Percentiles rank a stretch among this genome's conserved stretches.
These are phyloP conservation scores for Favolaschia claudopus DNA, from an alignment of 768 basidiomycete species.

Conservation along the genomic window DNA sequence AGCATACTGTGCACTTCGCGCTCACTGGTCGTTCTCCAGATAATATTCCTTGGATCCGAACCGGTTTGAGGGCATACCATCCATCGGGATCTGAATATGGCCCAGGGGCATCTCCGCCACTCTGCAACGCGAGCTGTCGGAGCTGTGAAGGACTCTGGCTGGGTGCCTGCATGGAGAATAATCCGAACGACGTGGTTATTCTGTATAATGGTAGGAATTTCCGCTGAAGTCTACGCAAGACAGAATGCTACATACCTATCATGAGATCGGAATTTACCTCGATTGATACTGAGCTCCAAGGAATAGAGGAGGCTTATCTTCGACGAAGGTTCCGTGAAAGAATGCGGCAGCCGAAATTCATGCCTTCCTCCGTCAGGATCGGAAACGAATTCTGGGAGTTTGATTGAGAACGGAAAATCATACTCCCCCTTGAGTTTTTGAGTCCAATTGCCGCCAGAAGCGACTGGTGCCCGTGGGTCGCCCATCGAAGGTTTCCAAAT, in stretches of 20 bases:
- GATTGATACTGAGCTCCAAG: constrained; percentile 12
- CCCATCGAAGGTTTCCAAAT: no score
- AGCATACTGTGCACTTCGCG: constrained; percentile 19
- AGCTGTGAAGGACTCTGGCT: not conserved
- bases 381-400: not conserved
- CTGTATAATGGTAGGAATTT: not conserved
- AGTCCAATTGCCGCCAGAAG: constrained; percentile 1
- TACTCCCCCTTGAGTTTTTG: constrained; percentile 19
- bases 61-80: constrained; percentile 15
- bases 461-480: constrained; percentile 5
- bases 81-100: constrained; percentile 18
- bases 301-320: constrained; percentile 6
- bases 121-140: constrained; percentile 15
- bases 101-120: not conserved
- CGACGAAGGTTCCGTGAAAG: constrained; percentile 5
- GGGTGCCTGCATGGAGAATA: constrained; percentile 18
- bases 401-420: constrained; percentile 11
- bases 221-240: not conserved
- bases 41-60: constrained; percentile 1
- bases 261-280: constrained; percentile 8
- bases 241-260: constrained; percentile 1
- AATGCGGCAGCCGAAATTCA: constrained; percentile 22
- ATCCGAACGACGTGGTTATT: constrained; percentile 2
- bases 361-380: not conserved
- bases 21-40: constrained; percentile 17